Evolutionary conservation across 1,284 basidiomycete genomes (phyloP).

Genomic region (Ganoderma boninense): DNA sequence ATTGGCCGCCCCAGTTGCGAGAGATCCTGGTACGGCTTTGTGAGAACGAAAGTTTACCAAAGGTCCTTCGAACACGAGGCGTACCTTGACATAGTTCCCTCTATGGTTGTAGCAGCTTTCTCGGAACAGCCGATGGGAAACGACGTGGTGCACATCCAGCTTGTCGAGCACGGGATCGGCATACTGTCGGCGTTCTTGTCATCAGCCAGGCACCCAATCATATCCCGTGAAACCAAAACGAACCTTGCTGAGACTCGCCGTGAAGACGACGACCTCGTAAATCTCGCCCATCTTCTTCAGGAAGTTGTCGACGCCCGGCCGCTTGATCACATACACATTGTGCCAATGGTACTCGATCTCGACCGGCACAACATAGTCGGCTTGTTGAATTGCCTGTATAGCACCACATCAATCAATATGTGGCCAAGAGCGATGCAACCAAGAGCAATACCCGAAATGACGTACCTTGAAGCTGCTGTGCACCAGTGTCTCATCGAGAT

Average conservation of each 20-base stretch:
- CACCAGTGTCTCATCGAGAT: slow-evolving; percentile 95
- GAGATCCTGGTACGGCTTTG: slow-evolving; percentile 72
- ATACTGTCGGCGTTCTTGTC: slow-evolving; percentile 67
- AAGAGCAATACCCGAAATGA: background rate
- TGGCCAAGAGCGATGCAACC: background rate
- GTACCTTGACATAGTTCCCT: slow-evolving; percentile 98
- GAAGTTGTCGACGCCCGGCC: slow-evolving; percentile 97
- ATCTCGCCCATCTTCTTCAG: slow-evolving; percentile 97
- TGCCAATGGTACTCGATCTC: slow-evolving; percentile 98
- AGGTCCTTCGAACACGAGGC: slow-evolving; percentile 45
- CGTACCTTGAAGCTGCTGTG: slow-evolving; percentile 92
- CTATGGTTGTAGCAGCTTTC: slow-evolving; percentile 96
- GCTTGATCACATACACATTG: slow-evolving; percentile 99
- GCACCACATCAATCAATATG: slow-evolving; percentile 18
- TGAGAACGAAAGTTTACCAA: slow-evolving; percentile 16
- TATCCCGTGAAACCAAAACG: slow-evolving; percentile 24
- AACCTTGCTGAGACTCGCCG: slow-evolving; percentile 95
- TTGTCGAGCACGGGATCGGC: slow-evolving; percentile 99
- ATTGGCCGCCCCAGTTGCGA: slow-evolving; percentile 96
- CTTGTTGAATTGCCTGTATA: slow-evolving; percentile 87
- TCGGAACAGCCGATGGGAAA: slow-evolving; percentile 97
- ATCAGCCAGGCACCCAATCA: background rate
- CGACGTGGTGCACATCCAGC: slow-evolving; percentile 91
- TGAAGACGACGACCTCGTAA: slow-evolving; percentile 98
- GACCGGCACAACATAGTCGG: slow-evolving; percentile 98